These are phyloP conservation scores for Vitis hybrid DNA, from an alignment of 177 flowering plant species.

Conservation along the genomic window DNA sequence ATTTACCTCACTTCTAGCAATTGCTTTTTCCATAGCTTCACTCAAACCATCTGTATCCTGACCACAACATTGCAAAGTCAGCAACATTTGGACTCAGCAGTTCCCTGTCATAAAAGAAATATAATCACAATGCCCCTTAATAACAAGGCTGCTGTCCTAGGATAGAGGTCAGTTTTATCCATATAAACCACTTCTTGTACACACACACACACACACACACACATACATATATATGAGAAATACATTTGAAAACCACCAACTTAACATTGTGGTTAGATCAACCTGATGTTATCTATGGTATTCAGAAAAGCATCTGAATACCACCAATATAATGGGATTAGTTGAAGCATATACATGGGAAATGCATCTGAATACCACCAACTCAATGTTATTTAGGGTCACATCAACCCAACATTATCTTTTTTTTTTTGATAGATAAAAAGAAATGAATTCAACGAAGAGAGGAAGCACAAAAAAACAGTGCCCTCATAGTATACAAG, in stretches of 20 bases:
- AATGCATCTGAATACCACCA: neutral
- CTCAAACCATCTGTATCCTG: conserved; percentile 86
- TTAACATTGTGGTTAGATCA: too few species aligned
- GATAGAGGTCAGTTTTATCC: conserved; percentile 6
- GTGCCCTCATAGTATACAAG: too few species aligned
- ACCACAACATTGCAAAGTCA: conserved; percentile 83
- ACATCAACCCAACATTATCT: neutral
- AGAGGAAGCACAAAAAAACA: too few species aligned
- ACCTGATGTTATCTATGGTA: too few species aligned
- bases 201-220: too few species aligned
- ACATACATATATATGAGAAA: neutral
- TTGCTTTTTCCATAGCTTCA: conserved; percentile 75
- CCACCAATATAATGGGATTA: too few species aligned
- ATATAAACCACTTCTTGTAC: too few species aligned
- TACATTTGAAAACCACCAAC: neutral
- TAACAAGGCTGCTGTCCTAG: conserved; percentile 21
- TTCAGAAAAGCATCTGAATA: too few species aligned
- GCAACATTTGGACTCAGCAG: conserved; percentile 69
- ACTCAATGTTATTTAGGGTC: neutral
- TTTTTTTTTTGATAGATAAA: too few species aligned
- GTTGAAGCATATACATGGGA: neutral
- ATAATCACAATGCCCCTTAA: conserved; percentile 57
- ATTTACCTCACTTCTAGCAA: conserved; percentile 77
- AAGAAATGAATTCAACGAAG: too few species aligned
- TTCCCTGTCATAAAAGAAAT: conserved; percentile 32